These are phyloP conservation scores for Boechera retrofracta DNA, from an alignment of 345 rosid genomes.

Conservation along the genomic window DNA sequence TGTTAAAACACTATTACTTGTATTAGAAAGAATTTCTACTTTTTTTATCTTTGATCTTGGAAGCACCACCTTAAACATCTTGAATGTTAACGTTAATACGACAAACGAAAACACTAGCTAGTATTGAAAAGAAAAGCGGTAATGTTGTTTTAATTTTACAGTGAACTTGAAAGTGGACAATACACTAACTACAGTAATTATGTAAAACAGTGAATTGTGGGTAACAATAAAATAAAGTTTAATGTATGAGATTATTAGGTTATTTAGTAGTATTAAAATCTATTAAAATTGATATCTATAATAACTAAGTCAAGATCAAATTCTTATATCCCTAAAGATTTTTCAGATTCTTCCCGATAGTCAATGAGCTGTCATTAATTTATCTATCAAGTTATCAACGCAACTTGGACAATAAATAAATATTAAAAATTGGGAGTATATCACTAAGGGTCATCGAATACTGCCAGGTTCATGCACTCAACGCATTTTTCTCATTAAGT, in stretches of 20 bases:
- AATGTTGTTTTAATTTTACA: neutral
- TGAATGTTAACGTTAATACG: too few relatives aligned
- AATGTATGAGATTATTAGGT: neutral
- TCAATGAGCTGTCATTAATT: constrained; percentile 33
- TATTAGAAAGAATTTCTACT: too few relatives aligned
- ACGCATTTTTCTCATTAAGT: constrained; percentile 31
- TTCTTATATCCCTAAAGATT: neutral
- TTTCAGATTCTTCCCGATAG: constrained; percentile 26
- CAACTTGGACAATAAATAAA: constrained; percentile 37
- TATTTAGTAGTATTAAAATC: neutral
- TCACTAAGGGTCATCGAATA: constrained; percentile 36
- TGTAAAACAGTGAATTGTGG: neutral
- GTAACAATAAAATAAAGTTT: neutral
- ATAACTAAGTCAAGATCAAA: neutral
- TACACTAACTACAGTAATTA: neutral
- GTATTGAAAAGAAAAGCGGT: neutral
- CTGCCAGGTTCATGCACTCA: constrained; percentile 38
- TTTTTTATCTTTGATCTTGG: too few relatives aligned
- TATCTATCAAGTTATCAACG: constrained; percentile 34
- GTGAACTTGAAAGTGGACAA: neutral
- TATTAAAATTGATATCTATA: neutral
- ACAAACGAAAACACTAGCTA: neutral
- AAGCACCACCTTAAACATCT: too few relatives aligned
- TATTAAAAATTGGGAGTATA: neutral
- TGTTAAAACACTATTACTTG: too few relatives aligned